phyloP scores from a whole-genome alignment of 2,329 filamentous ascomycete species.

The Fusarium sp. region DNA sequence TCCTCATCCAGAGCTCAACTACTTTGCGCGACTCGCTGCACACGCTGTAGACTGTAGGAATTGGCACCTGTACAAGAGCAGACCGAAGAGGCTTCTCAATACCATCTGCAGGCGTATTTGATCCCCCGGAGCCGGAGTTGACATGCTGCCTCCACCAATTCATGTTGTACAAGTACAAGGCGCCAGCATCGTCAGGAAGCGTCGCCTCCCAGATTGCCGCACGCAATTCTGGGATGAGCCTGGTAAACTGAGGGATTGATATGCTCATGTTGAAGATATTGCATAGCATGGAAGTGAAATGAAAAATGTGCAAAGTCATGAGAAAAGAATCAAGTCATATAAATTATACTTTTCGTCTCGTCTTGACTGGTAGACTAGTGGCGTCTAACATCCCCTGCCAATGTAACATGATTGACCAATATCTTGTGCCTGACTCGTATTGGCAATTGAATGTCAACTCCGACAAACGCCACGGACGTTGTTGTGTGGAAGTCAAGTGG shows the following conservation, averaged over 20 bases:
- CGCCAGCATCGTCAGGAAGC: conserved; percentile 26
- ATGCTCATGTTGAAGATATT: background rate
- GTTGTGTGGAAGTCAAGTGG: too few relatives aligned
- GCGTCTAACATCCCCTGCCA: too few relatives aligned
- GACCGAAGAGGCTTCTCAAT: conserved; percentile 2
- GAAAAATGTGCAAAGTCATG: background rate
- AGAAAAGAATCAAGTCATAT: background rate
- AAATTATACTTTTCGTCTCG: too few relatives aligned
- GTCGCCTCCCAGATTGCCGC: conserved; percentile 38
- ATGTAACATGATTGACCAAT: too few relatives aligned
- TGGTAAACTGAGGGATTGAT: conserved; percentile 37
- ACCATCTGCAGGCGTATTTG: background rate
- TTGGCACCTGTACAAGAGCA: conserved; percentile 29
- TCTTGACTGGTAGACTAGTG: too few relatives aligned
- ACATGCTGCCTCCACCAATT: conserved; percentile 27
- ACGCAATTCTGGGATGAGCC: conserved; percentile 45
- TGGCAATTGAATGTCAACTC: too few relatives aligned
- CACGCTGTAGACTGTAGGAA: conserved; percentile 28
- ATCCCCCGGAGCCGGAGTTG: background rate
- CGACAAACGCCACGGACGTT: too few relatives aligned
- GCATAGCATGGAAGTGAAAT: too few relatives aligned
- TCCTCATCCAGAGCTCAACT: conserved; percentile 30
- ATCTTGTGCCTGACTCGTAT: too few relatives aligned
- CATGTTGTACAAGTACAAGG: conserved; percentile 35
- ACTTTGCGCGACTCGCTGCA: conserved; percentile 41